Conservation (phyloP, 768 basidiomycete genomes). For the Boletus huronensis region DNA sequence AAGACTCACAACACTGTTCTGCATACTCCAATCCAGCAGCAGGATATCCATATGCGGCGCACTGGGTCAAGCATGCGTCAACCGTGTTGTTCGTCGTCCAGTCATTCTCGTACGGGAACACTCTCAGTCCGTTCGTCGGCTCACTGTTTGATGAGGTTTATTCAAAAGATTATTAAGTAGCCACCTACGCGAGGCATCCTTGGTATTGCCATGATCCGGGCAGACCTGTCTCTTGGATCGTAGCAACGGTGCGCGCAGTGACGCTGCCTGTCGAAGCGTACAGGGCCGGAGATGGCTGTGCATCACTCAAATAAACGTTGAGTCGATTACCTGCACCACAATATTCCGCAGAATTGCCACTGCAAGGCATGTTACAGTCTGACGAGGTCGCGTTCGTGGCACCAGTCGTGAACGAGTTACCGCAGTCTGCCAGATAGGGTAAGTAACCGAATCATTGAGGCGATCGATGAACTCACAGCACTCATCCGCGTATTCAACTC, state of each 20-base stretch:
- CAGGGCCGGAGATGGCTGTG: no score
- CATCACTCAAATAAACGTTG: no score
- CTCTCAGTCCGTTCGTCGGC: conserved; percentile 34
- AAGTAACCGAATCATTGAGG: not conserved
- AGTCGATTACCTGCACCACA: no score
- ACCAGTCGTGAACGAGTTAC: conserved; percentile 48
- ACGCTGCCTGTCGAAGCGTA: no score
- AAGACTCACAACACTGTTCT: conserved; percentile 66
- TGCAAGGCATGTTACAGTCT: no score
- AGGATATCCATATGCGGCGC: conserved; percentile 67
- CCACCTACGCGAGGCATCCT: conserved; percentile 54
- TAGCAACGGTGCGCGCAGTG: no score
- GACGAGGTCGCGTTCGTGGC: conserved; percentile 40
- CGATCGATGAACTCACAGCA: conserved; percentile 47
- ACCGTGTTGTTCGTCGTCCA: conserved; percentile 62
- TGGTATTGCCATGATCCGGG: no score
- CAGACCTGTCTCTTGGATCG: no score
- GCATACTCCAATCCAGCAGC: conserved; percentile 69
- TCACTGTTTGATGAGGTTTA: conserved; percentile 40
- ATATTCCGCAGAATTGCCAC: no score
- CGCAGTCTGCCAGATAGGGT: conserved; percentile 50
- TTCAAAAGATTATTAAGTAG: not conserved
- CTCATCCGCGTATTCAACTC: no score
- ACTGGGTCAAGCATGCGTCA: conserved; percentile 61
- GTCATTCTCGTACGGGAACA: conserved; percentile 61